phyloP scores from a whole-genome alignment of 345 rosid genomes.

The Populus deltoides region DNA sequence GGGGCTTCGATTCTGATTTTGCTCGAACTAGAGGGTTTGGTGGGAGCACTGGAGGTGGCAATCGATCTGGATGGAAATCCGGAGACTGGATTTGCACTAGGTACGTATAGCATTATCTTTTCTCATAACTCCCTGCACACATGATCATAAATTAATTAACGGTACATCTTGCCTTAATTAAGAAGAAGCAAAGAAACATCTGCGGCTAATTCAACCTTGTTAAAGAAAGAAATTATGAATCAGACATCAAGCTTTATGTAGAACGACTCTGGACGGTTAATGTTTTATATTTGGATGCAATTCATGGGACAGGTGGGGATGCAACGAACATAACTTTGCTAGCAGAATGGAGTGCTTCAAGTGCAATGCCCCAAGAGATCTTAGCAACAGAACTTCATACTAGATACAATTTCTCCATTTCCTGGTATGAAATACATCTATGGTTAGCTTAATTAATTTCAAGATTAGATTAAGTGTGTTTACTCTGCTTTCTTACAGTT shows the following conservation, averaged over 20 bases:
- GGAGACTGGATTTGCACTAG: slow-evolving; percentile 94
- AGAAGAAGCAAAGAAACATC: background rate
- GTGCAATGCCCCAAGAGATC: slow-evolving; percentile 87
- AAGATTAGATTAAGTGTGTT: background rate
- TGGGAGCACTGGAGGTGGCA: slow-evolving; percentile 26
- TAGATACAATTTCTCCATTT: slow-evolving; percentile 10
- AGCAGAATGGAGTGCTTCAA: slow-evolving; percentile 89
- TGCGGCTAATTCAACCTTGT: background rate
- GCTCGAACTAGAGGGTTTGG: slow-evolving; percentile 41
- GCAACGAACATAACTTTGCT: slow-evolving; percentile 94
- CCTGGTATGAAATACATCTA: background rate
- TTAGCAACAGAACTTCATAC: slow-evolving; percentile 23
- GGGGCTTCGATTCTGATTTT: slow-evolving; percentile 39
- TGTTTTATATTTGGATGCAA: background rate
- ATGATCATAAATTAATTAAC: background rate
- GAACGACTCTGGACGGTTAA: background rate
- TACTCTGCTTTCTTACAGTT: background rate
- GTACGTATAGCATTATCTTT: slow-evolving; percentile 15
- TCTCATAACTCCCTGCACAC: background rate
- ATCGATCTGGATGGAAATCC: slow-evolving; percentile 79
- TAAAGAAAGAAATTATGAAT: background rate
- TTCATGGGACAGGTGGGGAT: slow-evolving; percentile 53
- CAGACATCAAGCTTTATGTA: background rate
- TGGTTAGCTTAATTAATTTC: too few relatives aligned
- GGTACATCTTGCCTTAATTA: background rate